Base-by-base conservation (phyloP, 306 rosid species). In the Acmispon strigosus region DNA sequence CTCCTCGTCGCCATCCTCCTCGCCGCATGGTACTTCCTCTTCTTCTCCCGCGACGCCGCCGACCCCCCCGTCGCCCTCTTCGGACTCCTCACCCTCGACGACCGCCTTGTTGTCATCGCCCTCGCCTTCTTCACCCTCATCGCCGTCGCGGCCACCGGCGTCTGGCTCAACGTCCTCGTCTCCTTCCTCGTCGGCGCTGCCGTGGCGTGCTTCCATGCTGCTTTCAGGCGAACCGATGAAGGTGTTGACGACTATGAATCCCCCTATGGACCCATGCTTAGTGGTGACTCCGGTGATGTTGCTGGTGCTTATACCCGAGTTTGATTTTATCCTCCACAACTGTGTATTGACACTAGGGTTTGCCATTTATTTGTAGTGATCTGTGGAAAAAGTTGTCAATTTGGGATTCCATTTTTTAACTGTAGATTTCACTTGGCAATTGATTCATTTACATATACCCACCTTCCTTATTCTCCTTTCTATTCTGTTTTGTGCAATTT, bases 211-310 rank as follows among this genome's bases (percentile, higher is more conserved):
- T 5, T 87, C 20, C 96, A 87, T 16, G 89, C 81, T 0, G 87
- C 69, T 17, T 51, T 87, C 16, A 80, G 89, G 79, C 72, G 83
- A 8, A 85, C 88, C 0, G 96, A 90, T 18, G 92, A 76, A 4
- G 88, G 84, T 5, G 76, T 49, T 64, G 96, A 83, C 37, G 90
- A 87, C 15, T 81, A 71, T 3, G 87, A 87, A 51, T 87, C 90
- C 0, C 96, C 92, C 0, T 90, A 87, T 54, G 96, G 88, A 0
- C 69, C 85, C 69, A 63, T 82, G 82, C 76, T 90, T 0, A 18
- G 76, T 1, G 27, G 76, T 5, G 84, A 80, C 12, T 20, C 45
- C 53, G 27, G 42, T 0, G 3, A 10, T 6, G 1, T 39, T 8
- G 65, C 44, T 8, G 92, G 96, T 76, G 73, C 82, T 3, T 90